Evolutionary conservation across 768 basidiomycete genomes (phyloP).

Genomic region (Agrocybe praecox): DNA sequence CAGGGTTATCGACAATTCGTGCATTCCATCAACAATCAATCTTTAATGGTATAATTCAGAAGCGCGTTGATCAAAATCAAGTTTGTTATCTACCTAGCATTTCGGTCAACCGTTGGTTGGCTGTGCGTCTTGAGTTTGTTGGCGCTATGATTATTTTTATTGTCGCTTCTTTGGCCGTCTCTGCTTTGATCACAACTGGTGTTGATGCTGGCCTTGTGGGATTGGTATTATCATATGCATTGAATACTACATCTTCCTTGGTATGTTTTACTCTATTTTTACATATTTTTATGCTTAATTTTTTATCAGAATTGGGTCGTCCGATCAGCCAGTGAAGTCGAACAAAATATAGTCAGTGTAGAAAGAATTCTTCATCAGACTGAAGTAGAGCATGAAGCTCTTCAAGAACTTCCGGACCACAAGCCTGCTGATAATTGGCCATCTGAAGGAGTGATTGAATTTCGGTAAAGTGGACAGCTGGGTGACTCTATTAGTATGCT

Average conservation of each 20-base stretch:
- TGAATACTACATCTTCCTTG: constrained; percentile 82
- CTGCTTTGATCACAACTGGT: constrained; percentile 70
- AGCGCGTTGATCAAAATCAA: constrained; percentile 84
- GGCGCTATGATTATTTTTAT: constrained; percentile 80
- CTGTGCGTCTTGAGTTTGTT: constrained; percentile 81
- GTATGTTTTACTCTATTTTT: constrained; percentile 35
- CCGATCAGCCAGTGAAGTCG: constrained; percentile 82
- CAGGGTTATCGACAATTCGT: constrained; percentile 81
- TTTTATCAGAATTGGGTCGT: constrained; percentile 74
- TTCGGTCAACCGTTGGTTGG: constrained; percentile 82
- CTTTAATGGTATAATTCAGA: constrained; percentile 70
- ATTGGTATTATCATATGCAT: constrained; percentile 80
- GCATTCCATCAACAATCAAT: constrained; percentile 73
- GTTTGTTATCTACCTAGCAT: constrained; percentile 76
- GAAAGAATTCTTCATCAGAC: constrained; percentile 88
- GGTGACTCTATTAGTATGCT: too few relatives aligned
- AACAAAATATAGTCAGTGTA: constrained; percentile 88
- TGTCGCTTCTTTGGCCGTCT: constrained; percentile 66
- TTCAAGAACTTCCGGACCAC: constrained; percentile 62
- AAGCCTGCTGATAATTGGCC: constrained; percentile 73
- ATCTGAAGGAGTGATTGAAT: constrained; percentile 68
- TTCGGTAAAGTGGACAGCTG: constrained; percentile 45
- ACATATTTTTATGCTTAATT: not conserved
- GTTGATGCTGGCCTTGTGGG: constrained; percentile 91
- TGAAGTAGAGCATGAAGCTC: constrained; percentile 72